Base-by-base conservation (phyloP, 202 grass and related monocot genomes). In the Sporobolus alterniflorus region DNA sequence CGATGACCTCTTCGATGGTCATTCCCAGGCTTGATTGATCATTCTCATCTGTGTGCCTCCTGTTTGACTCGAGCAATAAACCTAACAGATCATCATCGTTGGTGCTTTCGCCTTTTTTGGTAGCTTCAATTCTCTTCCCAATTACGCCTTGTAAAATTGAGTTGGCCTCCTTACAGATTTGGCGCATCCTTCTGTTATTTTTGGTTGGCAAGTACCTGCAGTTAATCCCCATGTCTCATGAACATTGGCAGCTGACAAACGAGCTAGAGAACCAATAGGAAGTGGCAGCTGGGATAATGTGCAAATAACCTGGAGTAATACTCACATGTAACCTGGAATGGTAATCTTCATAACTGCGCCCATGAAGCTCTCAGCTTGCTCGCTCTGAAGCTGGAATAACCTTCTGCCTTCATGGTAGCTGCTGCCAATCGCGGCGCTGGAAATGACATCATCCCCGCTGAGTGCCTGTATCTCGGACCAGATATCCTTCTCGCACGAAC, bases 31-130 rank as follows among this genome's bases (percentile, higher is more conserved):
- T 42, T 2, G 42, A 47, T 2, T 70, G 6, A 13, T 25, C 36
- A 11, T 48, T 30, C 24, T 42, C 42, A 13, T 47, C 41, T 48
- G 25, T 11, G 36, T 73, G 48, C 13, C 60, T 83, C 64, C 9
- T 78, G 39, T 83, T 97, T 33, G 81, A 90, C 52, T 98, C 84
- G n/a, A 98, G 73, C 39, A 98, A 51, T 49, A 90, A 43, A 18
- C 95, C 86, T 3, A 98, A 81, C 7, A 94, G 64, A 79, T 98
- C 92, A 43, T 94, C 88, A 43, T 94, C 88, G 18, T 59, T 70
- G 3, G 44, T 70, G 61, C 70, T n/a, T 24, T 94, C 81, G n/a
- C 83, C 90, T 40, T 84, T 73, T 72, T 64, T 29, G 34, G 89
- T 85, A 0, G 70, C 72, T 41, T 79, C 70, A 15, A 83, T 76